These are phyloP conservation scores for Lactarius vividus DNA, from an alignment of 768 basidiomycete genomes.

Conservation along the genomic window DNA sequence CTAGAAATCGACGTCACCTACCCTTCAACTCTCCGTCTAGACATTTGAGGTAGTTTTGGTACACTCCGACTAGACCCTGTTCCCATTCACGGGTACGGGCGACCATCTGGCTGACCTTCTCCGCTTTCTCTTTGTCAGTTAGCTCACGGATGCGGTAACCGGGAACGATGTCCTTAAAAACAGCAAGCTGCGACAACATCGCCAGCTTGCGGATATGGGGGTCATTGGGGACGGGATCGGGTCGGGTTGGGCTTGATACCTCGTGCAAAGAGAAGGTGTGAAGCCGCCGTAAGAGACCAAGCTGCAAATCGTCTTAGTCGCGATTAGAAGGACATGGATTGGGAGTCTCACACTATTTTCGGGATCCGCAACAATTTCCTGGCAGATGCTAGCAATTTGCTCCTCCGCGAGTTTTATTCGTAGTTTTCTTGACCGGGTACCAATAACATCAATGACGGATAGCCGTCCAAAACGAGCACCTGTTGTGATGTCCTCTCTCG, in stretches of 20 bases:
- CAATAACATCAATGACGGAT: slow-evolving; percentile 70
- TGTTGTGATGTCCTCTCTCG: slow-evolving; percentile 70
- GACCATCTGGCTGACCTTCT: slow-evolving; percentile 94
- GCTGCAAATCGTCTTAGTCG: slow-evolving; percentile 42
- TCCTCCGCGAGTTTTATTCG: slow-evolving; percentile 82
- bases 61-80: slow-evolving; percentile 83
- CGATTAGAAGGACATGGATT: slow-evolving; percentile 12
- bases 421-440: slow-evolving; percentile 59
- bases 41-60: slow-evolving; percentile 83
- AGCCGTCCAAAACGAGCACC: slow-evolving; percentile 86
- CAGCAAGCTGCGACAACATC: slow-evolving; percentile 84
- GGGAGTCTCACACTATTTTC: slow-evolving; percentile 78
- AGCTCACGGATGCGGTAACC: slow-evolving; percentile 92
- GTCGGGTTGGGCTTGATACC: slow-evolving; percentile 65
- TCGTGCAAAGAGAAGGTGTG: slow-evolving; percentile 83
- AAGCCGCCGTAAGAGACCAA: slow-evolving; percentile 84
- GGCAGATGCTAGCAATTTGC: slow-evolving; percentile 90
- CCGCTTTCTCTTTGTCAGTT: slow-evolving; percentile 85
- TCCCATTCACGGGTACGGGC: slow-evolving; percentile 90
- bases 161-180: slow-evolving; percentile 95
- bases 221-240: slow-evolving; percentile 76
- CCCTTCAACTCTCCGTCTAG: slow-evolving; percentile 89
- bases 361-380: slow-evolving; percentile 91
- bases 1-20: slow-evolving; percentile 34
- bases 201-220: slow-evolving; percentile 81